Percentiles rank a stretch among this genome's conserved stretches.
phyloP scores from a whole-genome alignment of 1,284 basidiomycete species.

The Cryptococcus sp. region DNA sequence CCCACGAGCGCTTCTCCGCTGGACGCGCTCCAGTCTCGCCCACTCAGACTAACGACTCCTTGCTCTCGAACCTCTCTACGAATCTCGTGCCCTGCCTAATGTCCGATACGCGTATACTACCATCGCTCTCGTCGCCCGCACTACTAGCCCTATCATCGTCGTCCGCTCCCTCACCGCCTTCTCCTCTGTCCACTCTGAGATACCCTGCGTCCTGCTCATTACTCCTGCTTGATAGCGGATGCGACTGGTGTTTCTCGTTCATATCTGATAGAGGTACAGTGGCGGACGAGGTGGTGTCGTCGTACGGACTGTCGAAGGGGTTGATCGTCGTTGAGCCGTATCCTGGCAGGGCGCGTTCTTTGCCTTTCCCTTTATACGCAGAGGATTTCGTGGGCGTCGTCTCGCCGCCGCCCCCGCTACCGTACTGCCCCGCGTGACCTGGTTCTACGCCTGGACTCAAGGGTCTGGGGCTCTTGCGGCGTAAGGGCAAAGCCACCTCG shows the following conservation, averaged over 20 bases:
- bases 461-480: slow-evolving; percentile 4
- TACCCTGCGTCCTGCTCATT: too few relatives aligned
- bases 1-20: too few relatives aligned
- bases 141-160: slow-evolving; percentile 6
- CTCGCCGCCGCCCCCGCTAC: too few relatives aligned
- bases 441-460: slow-evolving; percentile 2
- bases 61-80: slow-evolving; percentile 17
- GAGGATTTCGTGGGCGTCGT: slow-evolving; percentile 1
- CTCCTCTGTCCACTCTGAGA: not conserved
- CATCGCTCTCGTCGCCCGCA: slow-evolving; percentile 8
- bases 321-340: not conserved
- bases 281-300: not conserved
- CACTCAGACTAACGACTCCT: slow-evolving; percentile 12
- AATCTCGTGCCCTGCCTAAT: slow-evolving; percentile 17
- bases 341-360: not conserved
- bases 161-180: not conserved
- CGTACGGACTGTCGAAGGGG: slow-evolving; percentile 16
- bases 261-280: too few relatives aligned
- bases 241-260: too few relatives aligned
- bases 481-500: slow-evolving; percentile 18
- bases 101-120: slow-evolving; percentile 12
- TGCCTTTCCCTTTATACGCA: slow-evolving; percentile 4
- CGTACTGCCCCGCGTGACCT: not conserved
- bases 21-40: too few relatives aligned
- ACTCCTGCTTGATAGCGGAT: too few relatives aligned